These are phyloP conservation scores for Globisporangium abappressorium DNA, from an alignment of 352 stramenopile genomes.

Conservation along the genomic window DNA sequence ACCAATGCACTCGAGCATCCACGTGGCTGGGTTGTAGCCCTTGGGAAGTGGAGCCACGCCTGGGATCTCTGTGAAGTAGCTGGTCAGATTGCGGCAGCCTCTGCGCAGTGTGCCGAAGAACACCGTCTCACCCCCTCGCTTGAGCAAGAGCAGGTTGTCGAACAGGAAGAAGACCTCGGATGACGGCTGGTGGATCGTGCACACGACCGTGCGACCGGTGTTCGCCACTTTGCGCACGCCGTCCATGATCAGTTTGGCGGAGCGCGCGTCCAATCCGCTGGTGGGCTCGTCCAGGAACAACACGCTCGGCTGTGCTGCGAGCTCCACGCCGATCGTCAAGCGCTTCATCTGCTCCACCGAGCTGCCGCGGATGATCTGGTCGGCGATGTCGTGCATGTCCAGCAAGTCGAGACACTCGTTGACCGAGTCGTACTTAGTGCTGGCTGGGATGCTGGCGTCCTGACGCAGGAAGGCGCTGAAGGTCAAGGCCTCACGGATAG, in stretches of 20 bases:
- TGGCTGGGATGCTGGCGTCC: constrained; percentile 8
- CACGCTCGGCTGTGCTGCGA: constrained; percentile 84
- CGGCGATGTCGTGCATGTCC: constrained; percentile 46
- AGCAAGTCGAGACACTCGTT: constrained; percentile 79
- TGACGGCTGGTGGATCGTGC: constrained; percentile 92
- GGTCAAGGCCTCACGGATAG: constrained; percentile 71
- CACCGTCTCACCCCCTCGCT: constrained; percentile 30
- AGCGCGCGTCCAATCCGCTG: constrained; percentile 84
- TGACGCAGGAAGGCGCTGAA: constrained; percentile 77
- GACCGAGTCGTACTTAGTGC: constrained; percentile 21
- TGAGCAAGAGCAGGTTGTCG: constrained; percentile 76
- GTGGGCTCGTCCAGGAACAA: constrained; percentile 91
- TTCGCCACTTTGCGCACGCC: constrained; percentile 85
- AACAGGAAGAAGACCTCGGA: constrained; percentile 90
- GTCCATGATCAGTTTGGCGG: constrained; percentile 86
- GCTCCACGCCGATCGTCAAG: constrained; percentile 87
- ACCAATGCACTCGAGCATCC: constrained; percentile 24
- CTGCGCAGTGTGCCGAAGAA: constrained; percentile 23
- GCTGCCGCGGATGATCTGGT: constrained; percentile 58
- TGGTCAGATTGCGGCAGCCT: background rate
- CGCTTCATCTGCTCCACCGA: constrained; percentile 66
- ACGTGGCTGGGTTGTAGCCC: constrained; percentile 42
- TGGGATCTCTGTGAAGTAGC: background rate
- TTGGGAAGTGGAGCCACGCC: background rate
- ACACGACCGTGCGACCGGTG: constrained; percentile 77